A percentile compares a stretch with the other conserved stretches of the same genome.
These are phyloP conservation scores for Ascochyta fabae DNA, from an alignment of 2,329 filamentous ascomycete genomes.

Conservation along the genomic window DNA sequence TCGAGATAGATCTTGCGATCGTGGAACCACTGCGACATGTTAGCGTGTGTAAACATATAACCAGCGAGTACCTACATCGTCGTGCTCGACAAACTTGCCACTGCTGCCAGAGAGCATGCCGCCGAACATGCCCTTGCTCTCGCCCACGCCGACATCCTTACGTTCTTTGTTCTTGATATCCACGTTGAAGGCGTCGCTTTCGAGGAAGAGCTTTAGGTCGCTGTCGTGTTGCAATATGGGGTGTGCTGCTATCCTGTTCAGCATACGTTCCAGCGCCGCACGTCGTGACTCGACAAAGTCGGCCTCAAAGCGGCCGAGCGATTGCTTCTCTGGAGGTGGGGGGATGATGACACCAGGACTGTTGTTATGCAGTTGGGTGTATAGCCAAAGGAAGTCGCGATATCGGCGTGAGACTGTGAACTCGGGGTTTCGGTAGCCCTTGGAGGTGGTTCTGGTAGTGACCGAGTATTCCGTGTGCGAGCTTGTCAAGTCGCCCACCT, in stretches of 20 bases:
- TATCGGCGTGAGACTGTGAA: conserved; percentile 95
- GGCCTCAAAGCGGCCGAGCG: conserved; percentile 91
- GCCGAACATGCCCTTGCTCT: conserved; percentile 93
- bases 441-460: conserved; percentile 92
- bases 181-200: conserved; percentile 94
- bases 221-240: conserved; percentile 89
- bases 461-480: conserved; percentile 98
- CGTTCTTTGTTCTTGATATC: conserved; percentile 98
- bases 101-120: conserved; percentile 76
- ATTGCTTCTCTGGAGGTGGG: conserved; percentile 96
- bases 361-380: conserved; percentile 91
- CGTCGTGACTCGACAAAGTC: conserved; percentile 95
- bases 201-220: conserved; percentile 94
- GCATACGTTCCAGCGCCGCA: conserved; percentile 93
- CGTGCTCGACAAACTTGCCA: conserved; percentile 94
- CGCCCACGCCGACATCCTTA: conserved; percentile 80
- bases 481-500: conserved; percentile 94
- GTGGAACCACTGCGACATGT: conserved; percentile 81
- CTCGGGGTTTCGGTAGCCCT: conserved; percentile 90
- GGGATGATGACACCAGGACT: conserved; percentile 95
- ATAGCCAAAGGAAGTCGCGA: conserved; percentile 96
- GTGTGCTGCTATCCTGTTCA: conserved; percentile 93
- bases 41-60: conserved; percentile 1
- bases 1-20: conserved; percentile 95
- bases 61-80: conserved; percentile 70